Evolutionary conservation across 345 rosid genomes (phyloP).

Genomic region (Raphanus raphanistrum): DNA sequence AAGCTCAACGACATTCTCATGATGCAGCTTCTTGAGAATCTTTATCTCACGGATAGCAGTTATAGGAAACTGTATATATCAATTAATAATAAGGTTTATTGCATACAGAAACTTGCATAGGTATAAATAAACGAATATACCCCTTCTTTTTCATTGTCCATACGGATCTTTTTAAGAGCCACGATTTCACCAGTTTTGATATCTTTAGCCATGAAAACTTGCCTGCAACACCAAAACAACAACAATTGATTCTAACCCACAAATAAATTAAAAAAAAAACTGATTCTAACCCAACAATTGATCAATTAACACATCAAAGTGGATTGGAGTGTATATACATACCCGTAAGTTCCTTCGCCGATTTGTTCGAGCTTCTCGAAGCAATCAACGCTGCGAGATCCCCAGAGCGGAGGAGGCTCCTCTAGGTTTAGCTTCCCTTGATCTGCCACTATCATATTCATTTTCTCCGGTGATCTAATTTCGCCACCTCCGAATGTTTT

Average conservation of each 20-base stretch:
- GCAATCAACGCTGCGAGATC: conserved; percentile 79
- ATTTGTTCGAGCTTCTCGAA: conserved; percentile 84
- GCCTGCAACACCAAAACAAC: conserved; percentile 50
- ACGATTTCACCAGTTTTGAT: conserved; percentile 86
- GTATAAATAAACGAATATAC: too few relatives aligned
- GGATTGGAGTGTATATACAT: neutral
- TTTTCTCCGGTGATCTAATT: conserved; percentile 2
- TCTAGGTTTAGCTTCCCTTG: conserved; percentile 59
- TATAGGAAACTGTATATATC: conserved; percentile 52
- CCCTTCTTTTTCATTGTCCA: conserved; percentile 99
- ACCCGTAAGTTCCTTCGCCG: conserved; percentile 94
- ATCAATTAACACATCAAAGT: conserved; percentile 12
- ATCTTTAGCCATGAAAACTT: conserved; percentile 96
- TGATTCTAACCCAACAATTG: neutral
- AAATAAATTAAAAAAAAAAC: neutral
- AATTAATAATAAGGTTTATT: neutral
- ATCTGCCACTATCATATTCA: conserved; percentile 55
- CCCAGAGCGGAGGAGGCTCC: conserved; percentile 63
- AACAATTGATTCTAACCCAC: neutral
- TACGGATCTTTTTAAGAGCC: conserved; percentile 91
- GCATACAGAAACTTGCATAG: too few relatives aligned
- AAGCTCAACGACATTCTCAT: conserved; percentile 52
- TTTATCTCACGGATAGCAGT: conserved; percentile 57
- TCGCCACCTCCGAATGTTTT: neutral
- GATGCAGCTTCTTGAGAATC: conserved; percentile 57